Conservation (phyloP, 1,284 basidiomycete genomes). For the Ceratobasidium papillatum region DNA sequence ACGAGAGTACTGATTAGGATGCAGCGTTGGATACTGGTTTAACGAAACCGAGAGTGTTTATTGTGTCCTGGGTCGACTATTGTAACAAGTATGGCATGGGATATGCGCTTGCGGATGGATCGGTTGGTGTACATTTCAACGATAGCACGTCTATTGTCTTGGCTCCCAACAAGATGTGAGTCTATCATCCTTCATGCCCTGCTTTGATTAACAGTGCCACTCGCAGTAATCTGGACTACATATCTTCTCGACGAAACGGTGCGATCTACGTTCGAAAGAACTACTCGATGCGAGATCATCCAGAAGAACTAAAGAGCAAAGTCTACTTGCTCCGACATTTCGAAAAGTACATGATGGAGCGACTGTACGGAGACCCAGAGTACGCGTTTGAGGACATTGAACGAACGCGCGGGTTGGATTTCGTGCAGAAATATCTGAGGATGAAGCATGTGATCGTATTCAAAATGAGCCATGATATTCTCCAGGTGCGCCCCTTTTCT, state of each 20-base stretch:
- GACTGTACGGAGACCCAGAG: constrained; percentile 80
- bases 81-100: constrained; percentile 99
- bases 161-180: constrained; percentile 83
- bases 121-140: constrained; percentile 95
- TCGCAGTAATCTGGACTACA: constrained; percentile 83
- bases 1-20: constrained; percentile 1
- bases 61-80: constrained; percentile 98
- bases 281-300: constrained; percentile 68
- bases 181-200: constrained; percentile 28
- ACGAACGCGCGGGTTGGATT: constrained; percentile 84
- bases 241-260: constrained; percentile 69
- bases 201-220: neutral
- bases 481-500: constrained; percentile 70
- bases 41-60: constrained; percentile 83
- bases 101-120: constrained; percentile 94
- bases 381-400: constrained; percentile 80
- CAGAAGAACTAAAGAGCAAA: constrained; percentile 84
- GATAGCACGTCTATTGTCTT: constrained; percentile 90
- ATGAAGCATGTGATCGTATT: constrained; percentile 98
- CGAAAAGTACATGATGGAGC: constrained; percentile 90
- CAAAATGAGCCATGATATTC: constrained; percentile 90
- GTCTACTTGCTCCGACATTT: constrained; percentile 92
- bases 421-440: constrained; percentile 93
- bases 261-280: constrained; percentile 75
- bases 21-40: constrained; percentile 57